phyloP scores from a whole-genome alignment of 805 yeast species.

The Kodamaea jinghongensis region DNA sequence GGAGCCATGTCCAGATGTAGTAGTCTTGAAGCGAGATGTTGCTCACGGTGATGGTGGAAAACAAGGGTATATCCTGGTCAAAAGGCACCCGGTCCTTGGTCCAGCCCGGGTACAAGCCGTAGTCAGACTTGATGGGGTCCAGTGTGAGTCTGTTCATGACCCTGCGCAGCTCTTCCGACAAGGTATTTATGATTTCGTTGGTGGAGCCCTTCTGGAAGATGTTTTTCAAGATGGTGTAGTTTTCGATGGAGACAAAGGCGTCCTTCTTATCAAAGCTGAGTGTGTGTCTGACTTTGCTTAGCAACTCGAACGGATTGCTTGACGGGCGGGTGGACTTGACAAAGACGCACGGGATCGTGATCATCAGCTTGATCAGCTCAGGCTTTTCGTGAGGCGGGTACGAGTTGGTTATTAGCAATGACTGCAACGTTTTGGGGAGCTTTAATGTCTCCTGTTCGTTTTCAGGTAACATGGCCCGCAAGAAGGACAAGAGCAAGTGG shows the following conservation, averaged over 20 bases:
- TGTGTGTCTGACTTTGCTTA: conserved; percentile 47
- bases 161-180: conserved; percentile 73
- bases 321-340: conserved; percentile 52
- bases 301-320: conserved; percentile 53
- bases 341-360: conserved; percentile 61
- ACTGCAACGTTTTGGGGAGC: conserved; percentile 66
- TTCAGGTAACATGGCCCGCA: conserved; percentile 74
- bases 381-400: conserved; percentile 67
- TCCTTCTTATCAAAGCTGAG: conserved; percentile 69
- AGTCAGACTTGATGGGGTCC: conserved; percentile 35
- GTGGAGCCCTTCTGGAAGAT: conserved; percentile 58
- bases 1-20: conserved; percentile 89
- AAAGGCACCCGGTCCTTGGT: conserved; percentile 16
- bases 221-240: conserved; percentile 69
- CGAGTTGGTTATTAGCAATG: conserved; percentile 57
- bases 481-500: conserved; percentile 72
- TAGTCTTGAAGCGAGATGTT: conserved; percentile 79
- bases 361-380: conserved; percentile 34
- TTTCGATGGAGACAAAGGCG: conserved; percentile 70
- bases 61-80: conserved; percentile 34
- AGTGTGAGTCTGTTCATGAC: conserved; percentile 41
- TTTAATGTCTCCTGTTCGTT: conserved; percentile 54
- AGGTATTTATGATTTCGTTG: conserved; percentile 54
- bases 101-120: conserved; percentile 42
- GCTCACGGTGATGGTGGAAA: conserved; percentile 41